Conservation (phyloP, 2,329 filamentous ascomycete genomes). For the Alternaria sp. region DNA sequence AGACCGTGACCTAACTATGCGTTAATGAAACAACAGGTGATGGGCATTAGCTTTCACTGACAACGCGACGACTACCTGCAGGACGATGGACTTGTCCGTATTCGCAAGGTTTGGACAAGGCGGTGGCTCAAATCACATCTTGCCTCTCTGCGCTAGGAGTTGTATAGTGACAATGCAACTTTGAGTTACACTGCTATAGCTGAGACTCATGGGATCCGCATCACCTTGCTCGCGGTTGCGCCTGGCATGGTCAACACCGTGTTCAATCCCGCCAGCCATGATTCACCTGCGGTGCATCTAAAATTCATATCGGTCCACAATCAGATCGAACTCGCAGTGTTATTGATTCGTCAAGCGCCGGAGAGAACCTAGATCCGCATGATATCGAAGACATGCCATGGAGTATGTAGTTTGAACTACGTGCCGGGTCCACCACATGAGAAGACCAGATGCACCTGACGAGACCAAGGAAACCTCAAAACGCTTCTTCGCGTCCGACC, state of each 20-base stretch:
- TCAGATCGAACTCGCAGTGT: fast-evolving
- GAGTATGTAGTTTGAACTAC: background rate
- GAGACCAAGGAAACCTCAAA: no score
- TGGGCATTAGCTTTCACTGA: background rate
- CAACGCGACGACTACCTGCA: background rate
- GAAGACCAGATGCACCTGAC: background rate
- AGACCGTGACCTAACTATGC: background rate
- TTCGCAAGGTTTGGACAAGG: background rate
- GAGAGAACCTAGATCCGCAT: background rate
- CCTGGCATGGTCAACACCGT: background rate
- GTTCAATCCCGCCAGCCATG: fast-evolving
- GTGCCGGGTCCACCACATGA: background rate
- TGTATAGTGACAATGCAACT: fast-evolving
- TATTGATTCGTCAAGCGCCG: background rate
- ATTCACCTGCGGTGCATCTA: background rate
- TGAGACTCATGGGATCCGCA: background rate
- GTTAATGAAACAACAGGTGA: background rate
- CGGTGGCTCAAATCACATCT: background rate
- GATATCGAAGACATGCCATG: background rate
- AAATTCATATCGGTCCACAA: background rate
- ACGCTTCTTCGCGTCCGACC: no score
- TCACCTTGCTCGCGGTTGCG: background rate
- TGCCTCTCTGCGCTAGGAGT: background rate
- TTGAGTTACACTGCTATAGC: fast-evolving
- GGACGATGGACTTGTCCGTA: background rate